Base-by-base conservation (phyloP, 2,329 filamentous ascomycete species). In the Ceratocystis cubensis region DNA sequence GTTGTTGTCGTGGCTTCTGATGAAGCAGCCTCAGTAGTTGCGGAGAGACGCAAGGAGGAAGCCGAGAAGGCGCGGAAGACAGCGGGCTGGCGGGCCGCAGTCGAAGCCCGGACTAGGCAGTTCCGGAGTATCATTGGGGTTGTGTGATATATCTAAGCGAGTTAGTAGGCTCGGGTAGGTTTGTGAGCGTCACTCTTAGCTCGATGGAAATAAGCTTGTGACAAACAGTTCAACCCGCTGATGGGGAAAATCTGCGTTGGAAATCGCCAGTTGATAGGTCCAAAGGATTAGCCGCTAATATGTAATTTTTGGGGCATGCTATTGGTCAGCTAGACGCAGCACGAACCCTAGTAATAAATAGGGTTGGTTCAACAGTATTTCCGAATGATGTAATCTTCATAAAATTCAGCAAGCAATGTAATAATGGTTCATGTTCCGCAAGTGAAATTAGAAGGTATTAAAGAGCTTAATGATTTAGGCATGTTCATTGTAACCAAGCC, bases 51-150 rank as follows among this genome's bases (percentile, higher is more conserved):
- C 50, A 62, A n/a, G 25, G 65, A 41, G 13, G 57, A 64, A 15
- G 57, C 30, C 37, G 65, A 59, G 57, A 68, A 65, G 46, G 67
- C 45, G 62, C 67, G 65, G 44, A 53, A 57, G n/a, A 44, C 28
- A 25, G 30, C 46, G 30, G 65, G 65, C 41, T 66, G 65, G 61
- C 67, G 62, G 20, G 61, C 53, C 30, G 22, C 63, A 13, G 28
- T 48, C 13, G 46, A 25, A 4, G 59, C 50, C 33, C 62, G 65
- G 22, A 46, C 3, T 20, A 68, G 33, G 13, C 28, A 50, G 61
- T 69, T 71, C 66, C 69, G 70, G 68, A 70, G 69, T 65, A 71
- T 71, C 71, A 71, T 71, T 57, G 46, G 33, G 56, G 50, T 53
- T 28, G 48, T 20, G 48, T 63, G 25, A 22, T 37, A 37, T 46